Evolutionary conservation across 768 basidiomycete genomes (phyloP).

Genomic region (Suillus subaureus): DNA sequence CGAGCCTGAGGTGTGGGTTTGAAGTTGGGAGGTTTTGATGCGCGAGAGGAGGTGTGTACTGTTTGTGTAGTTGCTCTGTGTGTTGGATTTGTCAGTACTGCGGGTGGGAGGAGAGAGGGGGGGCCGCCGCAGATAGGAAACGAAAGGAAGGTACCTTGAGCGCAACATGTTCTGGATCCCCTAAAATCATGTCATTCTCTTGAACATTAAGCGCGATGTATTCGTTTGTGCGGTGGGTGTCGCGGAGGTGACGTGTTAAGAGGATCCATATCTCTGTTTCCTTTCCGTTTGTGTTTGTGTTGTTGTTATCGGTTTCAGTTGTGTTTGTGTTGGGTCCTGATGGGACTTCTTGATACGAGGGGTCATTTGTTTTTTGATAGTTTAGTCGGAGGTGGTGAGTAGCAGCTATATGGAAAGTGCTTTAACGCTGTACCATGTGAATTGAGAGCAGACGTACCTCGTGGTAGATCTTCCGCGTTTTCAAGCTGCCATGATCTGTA

Average conservation of each 20-base stretch:
- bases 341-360: slow-evolving; percentile 3
- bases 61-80: slow-evolving; percentile 43
- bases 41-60: slow-evolving; percentile 44
- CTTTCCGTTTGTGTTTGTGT: slow-evolving; percentile 4
- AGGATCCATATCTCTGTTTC: slow-evolving; percentile 72
- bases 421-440: not conserved
- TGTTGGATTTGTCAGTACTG: not conserved
- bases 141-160: slow-evolving; percentile 34
- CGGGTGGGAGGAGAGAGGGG: not conserved
- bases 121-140: slow-evolving; percentile 4
- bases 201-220: slow-evolving; percentile 61
- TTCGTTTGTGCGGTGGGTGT: slow-evolving; percentile 60
- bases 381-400: slow-evolving; percentile 44
- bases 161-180: slow-evolving; percentile 37
- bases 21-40: not conserved
- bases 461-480: slow-evolving; percentile 33
- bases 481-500: slow-evolving; percentile 47
- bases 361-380: slow-evolving; percentile 25
- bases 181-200: slow-evolving; percentile 41
- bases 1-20: slow-evolving; percentile 26
- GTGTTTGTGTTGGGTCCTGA: slow-evolving; percentile 12
- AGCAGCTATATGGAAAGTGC: slow-evolving; percentile 31
- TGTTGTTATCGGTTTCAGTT: not conserved
- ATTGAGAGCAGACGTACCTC: slow-evolving; percentile 36
- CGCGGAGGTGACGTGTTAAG: slow-evolving; percentile 71